Percentiles rank a stretch among this genome's conserved stretches.
Conservation (phyloP, 306 rosid genomes). For the Glycine latifolia region DNA sequence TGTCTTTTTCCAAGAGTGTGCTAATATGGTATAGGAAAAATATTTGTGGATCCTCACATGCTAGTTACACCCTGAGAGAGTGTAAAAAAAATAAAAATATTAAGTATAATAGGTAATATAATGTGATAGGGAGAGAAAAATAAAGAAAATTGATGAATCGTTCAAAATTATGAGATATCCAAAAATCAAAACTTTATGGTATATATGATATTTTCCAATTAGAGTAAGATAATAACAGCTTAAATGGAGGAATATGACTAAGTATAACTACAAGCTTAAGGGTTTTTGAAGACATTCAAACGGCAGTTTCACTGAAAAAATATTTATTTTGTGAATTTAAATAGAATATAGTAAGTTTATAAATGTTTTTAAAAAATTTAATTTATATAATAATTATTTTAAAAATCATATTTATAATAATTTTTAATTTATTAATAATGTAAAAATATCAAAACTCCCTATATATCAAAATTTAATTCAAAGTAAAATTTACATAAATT, state of each 20-base stretch:
- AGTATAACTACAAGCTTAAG: not conserved
- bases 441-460: not conserved
- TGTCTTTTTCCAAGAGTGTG: slow-evolving; percentile 36
- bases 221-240: not conserved
- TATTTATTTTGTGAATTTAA: not conserved
- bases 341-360: not conserved
- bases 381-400: not conserved
- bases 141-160: too few relatives aligned
- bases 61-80: too few relatives aligned
- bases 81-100: too few relatives aligned
- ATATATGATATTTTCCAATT: not conserved
- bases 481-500: not conserved
- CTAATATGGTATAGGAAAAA: too few relatives aligned
- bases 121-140: too few relatives aligned
- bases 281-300: not conserved
- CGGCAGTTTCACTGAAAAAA: not conserved
- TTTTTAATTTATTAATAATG: not conserved
- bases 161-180: too few relatives aligned
- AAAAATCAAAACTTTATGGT: too few relatives aligned
- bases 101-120: too few relatives aligned
- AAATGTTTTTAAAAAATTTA: not conserved
- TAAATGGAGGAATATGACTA: not conserved
- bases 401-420: not conserved
- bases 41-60: too few relatives aligned
- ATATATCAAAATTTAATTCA: not conserved